Evolutionary conservation across 352 stramenopile genomes (phyloP).

Genomic region (Phytophthora pseudosyringae): DNA sequence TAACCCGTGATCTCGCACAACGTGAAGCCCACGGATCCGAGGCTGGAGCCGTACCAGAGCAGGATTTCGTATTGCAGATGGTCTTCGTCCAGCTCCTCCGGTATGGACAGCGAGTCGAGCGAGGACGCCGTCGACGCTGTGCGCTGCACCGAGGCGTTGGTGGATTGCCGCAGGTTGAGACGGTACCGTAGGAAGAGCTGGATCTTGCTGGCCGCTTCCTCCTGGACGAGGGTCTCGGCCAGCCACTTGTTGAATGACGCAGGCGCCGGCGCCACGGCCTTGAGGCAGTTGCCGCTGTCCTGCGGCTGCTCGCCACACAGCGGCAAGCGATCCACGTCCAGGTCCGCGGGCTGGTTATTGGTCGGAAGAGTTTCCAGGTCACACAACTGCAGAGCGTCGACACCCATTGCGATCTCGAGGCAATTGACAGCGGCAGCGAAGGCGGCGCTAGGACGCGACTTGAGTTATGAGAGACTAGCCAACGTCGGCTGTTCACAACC

Average conservation of each 20-base stretch:
- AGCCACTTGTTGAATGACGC: constrained; percentile 47
- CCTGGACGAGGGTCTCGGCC: constrained; percentile 29
- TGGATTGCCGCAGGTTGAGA: constrained; percentile 32
- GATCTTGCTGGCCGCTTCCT: constrained; percentile 45
- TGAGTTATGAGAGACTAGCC: constrained; percentile 22
- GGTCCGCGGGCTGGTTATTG: constrained; percentile 10
- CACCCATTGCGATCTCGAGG: constrained; percentile 23
- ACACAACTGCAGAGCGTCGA: constrained; percentile 27
- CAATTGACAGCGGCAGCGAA: neutral
- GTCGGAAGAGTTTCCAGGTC: constrained; percentile 14
- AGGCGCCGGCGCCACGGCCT: constrained; percentile 28
- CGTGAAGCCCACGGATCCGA: constrained; percentile 53
- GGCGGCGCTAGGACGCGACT: constrained; percentile 1
- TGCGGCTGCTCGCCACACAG: constrained; percentile 24
- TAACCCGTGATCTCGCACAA: constrained; percentile 57
- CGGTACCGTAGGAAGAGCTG: constrained; percentile 42
- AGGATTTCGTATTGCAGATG: constrained; percentile 64
- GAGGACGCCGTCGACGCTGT: constrained; percentile 39
- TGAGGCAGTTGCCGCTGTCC: constrained; percentile 17
- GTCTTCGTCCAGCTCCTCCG: constrained; percentile 45
- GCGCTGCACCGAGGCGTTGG: constrained; percentile 27
- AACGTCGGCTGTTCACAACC: constrained; percentile 19
- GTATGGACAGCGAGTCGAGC: constrained; percentile 31
- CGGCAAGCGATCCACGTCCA: constrained; percentile 3
- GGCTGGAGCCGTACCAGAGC: constrained; percentile 63